phyloP scores from a whole-genome alignment of 345 rosid genomes.

The Ceriops zippeliana region DNA sequence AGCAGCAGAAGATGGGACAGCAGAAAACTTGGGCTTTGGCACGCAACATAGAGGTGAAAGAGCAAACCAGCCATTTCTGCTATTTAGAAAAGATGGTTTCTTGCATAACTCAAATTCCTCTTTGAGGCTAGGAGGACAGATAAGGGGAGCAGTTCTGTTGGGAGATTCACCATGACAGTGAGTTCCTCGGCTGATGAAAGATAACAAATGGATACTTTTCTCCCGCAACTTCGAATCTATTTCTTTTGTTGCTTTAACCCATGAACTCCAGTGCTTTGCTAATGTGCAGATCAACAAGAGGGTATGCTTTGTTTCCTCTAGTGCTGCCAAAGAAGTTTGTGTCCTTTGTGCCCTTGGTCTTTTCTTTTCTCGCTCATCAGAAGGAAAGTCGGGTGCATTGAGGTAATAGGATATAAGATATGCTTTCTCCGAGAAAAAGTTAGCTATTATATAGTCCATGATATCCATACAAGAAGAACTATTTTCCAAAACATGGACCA shows the following conservation, averaged over 20 bases:
- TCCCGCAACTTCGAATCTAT: slow-evolving; percentile 73
- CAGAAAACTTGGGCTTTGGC: slow-evolving; percentile 36
- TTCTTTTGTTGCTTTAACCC: slow-evolving; percentile 73
- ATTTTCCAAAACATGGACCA: slow-evolving; percentile 67
- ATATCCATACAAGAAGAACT: slow-evolving; percentile 41
- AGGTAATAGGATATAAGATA: slow-evolving; percentile 61
- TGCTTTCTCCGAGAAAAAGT: slow-evolving; percentile 70
- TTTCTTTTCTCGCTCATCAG: slow-evolving; percentile 60
- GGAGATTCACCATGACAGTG: slow-evolving; percentile 58
- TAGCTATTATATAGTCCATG: slow-evolving; percentile 58
- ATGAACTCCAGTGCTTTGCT: slow-evolving; percentile 61
- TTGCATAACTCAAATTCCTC: slow-evolving; percentile 64
- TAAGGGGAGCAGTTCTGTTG: slow-evolving; percentile 40
- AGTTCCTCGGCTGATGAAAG: slow-evolving; percentile 75
- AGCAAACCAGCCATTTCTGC: slow-evolving; percentile 81
- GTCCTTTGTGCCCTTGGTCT: slow-evolving; percentile 57
- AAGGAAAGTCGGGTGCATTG: slow-evolving; percentile 64
- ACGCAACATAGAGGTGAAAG: slow-evolving; percentile 64
- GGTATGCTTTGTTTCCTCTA: slow-evolving; percentile 82
- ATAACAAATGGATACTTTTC: slow-evolving; percentile 75
- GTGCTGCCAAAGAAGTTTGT: slow-evolving; percentile 57
- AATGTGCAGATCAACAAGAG: slow-evolving; percentile 71
- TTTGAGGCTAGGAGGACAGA: slow-evolving; percentile 59
- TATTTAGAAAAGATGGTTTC: slow-evolving; percentile 53
- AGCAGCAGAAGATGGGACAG: slow-evolving; percentile 36